These are phyloP conservation scores for Marasmius sp. DNA, from an alignment of 1,284 basidiomycete species.

Conservation along the genomic window DNA sequence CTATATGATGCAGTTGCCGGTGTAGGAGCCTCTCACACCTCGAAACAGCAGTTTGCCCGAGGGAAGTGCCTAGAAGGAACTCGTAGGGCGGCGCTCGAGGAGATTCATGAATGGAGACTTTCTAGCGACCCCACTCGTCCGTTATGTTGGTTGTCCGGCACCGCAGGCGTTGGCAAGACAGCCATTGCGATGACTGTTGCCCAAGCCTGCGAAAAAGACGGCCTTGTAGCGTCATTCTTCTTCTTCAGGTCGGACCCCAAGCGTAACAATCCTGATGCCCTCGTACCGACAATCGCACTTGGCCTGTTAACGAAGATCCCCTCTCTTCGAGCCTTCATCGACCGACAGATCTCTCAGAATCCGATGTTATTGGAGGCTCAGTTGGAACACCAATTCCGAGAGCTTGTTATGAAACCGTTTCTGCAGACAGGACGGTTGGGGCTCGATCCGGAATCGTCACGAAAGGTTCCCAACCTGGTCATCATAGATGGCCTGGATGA, in stretches of 20 bases:
- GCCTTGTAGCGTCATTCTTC: not conserved
- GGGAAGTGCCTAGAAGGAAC: not conserved
- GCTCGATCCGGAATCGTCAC: no score
- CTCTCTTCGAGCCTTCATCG: not conserved
- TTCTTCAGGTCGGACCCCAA: not conserved
- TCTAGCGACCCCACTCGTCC: no score
- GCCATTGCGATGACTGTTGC: not conserved
- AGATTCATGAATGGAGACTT: not conserved
- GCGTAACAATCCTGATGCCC: not conserved
- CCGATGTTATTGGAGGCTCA: not conserved
- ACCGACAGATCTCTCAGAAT: not conserved
- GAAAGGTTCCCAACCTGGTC: not conserved
- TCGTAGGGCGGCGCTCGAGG: not conserved
- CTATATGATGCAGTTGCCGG: not conserved
- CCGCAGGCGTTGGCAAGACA: not conserved
- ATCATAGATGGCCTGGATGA: slow-evolving; percentile 21
- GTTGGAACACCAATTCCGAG: not conserved
- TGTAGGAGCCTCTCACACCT: not conserved
- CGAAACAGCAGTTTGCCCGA: not conserved
- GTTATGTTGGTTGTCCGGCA: not conserved
- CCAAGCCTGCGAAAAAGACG: not conserved
- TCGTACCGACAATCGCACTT: not conserved
- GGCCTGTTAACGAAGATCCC: not conserved
- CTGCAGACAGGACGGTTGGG: no score
- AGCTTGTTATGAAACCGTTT: not conserved